These are phyloP conservation scores for Penicilliopsis zonata DNA, from an alignment of 495 filamentous ascomycete species.

Conservation along the genomic window DNA sequence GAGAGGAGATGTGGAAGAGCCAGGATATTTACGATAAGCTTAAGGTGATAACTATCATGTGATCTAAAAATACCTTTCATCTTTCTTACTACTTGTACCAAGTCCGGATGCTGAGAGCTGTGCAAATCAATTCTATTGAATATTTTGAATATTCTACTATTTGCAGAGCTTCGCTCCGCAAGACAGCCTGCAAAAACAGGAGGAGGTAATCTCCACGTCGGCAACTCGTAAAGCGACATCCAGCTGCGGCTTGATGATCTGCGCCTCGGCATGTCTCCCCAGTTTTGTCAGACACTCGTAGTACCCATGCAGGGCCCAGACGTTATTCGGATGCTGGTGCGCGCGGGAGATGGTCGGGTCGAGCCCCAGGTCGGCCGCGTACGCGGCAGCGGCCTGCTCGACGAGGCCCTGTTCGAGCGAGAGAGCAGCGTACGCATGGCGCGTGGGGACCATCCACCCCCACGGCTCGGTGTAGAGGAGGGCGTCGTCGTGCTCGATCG, in stretches of 20 bases:
- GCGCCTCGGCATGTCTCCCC: constrained; percentile 35
- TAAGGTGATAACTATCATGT: too few species aligned
- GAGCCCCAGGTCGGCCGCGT: constrained; percentile 50
- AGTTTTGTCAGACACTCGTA: constrained; percentile 49
- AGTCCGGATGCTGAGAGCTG: too few species aligned
- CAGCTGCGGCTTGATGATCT: constrained; percentile 34
- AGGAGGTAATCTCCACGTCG: constrained; percentile 46
- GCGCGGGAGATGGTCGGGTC: constrained; percentile 42
- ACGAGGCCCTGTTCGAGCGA: constrained; percentile 47
- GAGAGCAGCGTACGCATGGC: constrained; percentile 54
- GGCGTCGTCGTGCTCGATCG: constrained; percentile 41
- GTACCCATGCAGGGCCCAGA: constrained; percentile 56
- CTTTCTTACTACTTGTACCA: too few species aligned
- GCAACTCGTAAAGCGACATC: constrained; percentile 37
- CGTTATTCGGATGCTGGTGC: constrained; percentile 50
- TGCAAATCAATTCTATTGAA: too few species aligned
- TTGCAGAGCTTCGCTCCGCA: too few species aligned
- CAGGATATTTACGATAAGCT: too few species aligned
- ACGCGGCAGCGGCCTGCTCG: constrained; percentile 41
- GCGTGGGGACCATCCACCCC: constrained; percentile 58
- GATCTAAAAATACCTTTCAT: too few species aligned
- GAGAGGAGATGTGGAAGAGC: too few species aligned
- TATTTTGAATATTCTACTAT: too few species aligned
- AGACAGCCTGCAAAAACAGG: constrained; percentile 51
- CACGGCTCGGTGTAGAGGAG: constrained; percentile 58